A percentile compares a stretch with the other conserved stretches of the same genome.
phyloP scores from a whole-genome alignment of 148 eudicot genomes.

The Vaccinium macrocarpon region DNA sequence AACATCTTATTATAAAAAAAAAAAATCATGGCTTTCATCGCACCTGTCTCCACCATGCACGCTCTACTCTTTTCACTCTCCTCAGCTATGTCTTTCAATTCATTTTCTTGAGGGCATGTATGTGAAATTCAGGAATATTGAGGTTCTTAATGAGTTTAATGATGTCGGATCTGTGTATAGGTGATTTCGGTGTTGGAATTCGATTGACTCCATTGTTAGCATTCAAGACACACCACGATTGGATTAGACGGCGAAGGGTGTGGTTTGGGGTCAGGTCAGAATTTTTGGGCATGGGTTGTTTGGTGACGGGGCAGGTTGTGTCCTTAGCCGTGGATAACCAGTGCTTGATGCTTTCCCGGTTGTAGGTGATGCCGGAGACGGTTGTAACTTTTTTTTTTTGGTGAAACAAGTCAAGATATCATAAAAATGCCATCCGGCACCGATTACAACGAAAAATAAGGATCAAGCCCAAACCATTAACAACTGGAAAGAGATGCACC shows the following conservation, averaged over 20 bases:
- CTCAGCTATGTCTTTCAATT: constrained; percentile 24
- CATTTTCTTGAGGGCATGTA: constrained; percentile 25
- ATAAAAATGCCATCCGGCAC: too few species aligned
- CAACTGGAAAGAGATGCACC: too few species aligned
- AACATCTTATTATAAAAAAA: constrained; percentile 23
- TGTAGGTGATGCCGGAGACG: constrained; percentile 75
- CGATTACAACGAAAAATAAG: too few species aligned
- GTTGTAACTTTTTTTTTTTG: too few species aligned
- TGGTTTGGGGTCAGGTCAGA: constrained; percentile 66
- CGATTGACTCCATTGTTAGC: constrained; percentile 47
- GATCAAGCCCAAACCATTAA: too few species aligned
- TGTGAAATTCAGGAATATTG: constrained; percentile 12
- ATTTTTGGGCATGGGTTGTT: constrained; percentile 39
- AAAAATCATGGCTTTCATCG: constrained; percentile 33
- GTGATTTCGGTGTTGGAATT: constrained; percentile 60
- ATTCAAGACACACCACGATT: constrained; percentile 63
- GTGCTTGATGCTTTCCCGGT: constrained; percentile 62
- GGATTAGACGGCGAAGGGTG: constrained; percentile 65
- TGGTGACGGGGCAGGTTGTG: constrained; percentile 63
- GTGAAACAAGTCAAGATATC: too few species aligned
- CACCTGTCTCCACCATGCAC: constrained; percentile 47
- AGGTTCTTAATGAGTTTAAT: constrained; percentile 43
- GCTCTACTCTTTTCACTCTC: constrained; percentile 32
- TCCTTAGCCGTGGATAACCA: constrained; percentile 46
- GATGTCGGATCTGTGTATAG: constrained; percentile 26